Evolutionary conservation across 768 basidiomycete species (phyloP).

Genomic region (Rubroboletus pulcherrimus): DNA sequence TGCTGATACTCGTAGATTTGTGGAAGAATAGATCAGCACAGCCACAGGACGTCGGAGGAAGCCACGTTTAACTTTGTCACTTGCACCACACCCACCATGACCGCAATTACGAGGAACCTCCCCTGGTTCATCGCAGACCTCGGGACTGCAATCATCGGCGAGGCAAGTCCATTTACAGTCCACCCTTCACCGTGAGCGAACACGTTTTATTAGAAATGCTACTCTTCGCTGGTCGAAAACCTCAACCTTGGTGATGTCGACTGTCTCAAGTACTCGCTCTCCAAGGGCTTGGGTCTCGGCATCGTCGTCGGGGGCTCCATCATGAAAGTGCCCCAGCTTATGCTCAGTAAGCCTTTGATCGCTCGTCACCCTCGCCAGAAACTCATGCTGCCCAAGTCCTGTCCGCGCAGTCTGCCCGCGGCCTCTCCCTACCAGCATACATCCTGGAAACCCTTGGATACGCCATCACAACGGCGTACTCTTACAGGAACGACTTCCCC

Average conservation of each 20-base stretch:
- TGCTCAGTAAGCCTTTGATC: constrained; percentile 56
- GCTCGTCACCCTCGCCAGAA: neutral
- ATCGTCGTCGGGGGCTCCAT: constrained; percentile 92
- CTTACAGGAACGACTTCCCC: constrained; percentile 79
- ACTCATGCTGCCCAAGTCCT: constrained; percentile 46
- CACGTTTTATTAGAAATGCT: constrained; percentile 71
- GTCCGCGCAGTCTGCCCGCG: constrained; percentile 71
- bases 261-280: constrained; percentile 89
- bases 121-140: constrained; percentile 83
- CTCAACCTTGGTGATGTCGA: constrained; percentile 70
- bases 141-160: constrained; percentile 75
- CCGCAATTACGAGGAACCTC: constrained; percentile 75
- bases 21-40: constrained; percentile 13
- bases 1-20: neutral
- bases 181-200: neutral
- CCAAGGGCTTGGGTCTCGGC: constrained; percentile 88
- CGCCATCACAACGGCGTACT: constrained; percentile 85
- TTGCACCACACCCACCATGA: constrained; percentile 46
- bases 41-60: constrained; percentile 16
- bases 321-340: constrained; percentile 94
- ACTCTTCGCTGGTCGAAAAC: constrained; percentile 83
- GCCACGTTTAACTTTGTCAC: constrained; percentile 4
- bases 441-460: constrained; percentile 89
- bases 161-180: constrained; percentile 41
- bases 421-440: constrained; percentile 84